A percentile compares a stretch with the other conserved stretches of the same genome.
Conservation (phyloP, 768 basidiomycete species). For the Suillus weaverae region DNA sequence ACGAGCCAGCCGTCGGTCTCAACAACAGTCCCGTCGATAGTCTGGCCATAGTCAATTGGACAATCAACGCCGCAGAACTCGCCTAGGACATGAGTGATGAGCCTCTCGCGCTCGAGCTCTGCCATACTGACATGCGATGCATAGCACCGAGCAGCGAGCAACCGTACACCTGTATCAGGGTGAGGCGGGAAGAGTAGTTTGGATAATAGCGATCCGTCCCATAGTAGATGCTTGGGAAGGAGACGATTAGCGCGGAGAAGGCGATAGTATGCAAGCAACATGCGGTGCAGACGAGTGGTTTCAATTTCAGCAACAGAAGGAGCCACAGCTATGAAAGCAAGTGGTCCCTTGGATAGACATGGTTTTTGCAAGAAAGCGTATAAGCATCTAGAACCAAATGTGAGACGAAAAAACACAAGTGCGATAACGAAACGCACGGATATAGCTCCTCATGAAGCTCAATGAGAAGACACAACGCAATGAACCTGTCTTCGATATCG, state of each 20-base stretch:
- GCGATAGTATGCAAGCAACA: slow-evolving; percentile 81
- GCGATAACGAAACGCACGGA: slow-evolving; percentile 48
- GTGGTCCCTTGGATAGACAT: slow-evolving; percentile 50
- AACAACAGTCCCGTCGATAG: slow-evolving; percentile 44
- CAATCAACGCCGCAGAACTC: slow-evolving; percentile 61
- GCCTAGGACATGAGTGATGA: slow-evolving; percentile 66
- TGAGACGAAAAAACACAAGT: slow-evolving; percentile 8
- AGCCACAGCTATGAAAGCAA: slow-evolving; percentile 43
- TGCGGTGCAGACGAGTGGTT: slow-evolving; percentile 54
- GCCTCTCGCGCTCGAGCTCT: slow-evolving; percentile 67
- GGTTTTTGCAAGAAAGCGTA: slow-evolving; percentile 48
- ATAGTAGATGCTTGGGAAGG: slow-evolving; percentile 59
- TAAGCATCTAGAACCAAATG: slow-evolving; percentile 46
- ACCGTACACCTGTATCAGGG: slow-evolving; percentile 61
- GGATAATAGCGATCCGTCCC: slow-evolving; percentile 52
- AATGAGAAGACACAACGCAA: slow-evolving; percentile 61
- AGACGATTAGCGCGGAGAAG: slow-evolving; percentile 72
- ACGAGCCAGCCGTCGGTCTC: slow-evolving; percentile 81
- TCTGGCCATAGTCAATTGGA: slow-evolving; percentile 53
- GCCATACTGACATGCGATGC: slow-evolving; percentile 75
- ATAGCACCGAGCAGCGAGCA: slow-evolving; percentile 79
- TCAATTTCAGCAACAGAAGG: slow-evolving; percentile 37
- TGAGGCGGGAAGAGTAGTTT: slow-evolving; percentile 48
- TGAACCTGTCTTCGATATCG: slow-evolving; percentile 49
- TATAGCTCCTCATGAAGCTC: slow-evolving; percentile 72